phyloP scores from a whole-genome alignment of 192 early-diverging fungal species.

The Backusella westeae region DNA sequence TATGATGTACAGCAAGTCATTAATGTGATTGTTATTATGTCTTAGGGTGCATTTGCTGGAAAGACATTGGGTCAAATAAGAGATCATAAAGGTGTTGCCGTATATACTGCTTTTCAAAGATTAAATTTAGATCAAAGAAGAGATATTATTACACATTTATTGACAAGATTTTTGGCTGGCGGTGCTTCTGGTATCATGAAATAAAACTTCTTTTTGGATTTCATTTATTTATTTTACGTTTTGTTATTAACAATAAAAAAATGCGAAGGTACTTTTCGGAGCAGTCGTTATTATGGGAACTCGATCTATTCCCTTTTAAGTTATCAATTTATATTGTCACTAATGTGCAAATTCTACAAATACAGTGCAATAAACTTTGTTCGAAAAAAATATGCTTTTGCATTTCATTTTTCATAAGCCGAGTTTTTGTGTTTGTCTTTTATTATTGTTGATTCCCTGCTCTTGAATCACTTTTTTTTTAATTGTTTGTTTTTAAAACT shows the following conservation, averaged over 20 bases:
- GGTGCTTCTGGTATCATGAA: constrained; percentile 24
- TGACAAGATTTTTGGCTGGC: constrained; percentile 21
- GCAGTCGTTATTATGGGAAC: neutral
- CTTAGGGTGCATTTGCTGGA: constrained; percentile 58
- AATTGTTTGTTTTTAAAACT: neutral
- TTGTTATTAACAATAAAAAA: neutral
- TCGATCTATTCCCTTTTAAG: neutral
- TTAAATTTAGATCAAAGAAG: constrained; percentile 21
- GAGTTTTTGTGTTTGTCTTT: neutral
- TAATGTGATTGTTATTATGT: neutral
- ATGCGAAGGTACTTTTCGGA: neutral
- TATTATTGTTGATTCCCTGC: neutral
- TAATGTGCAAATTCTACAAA: neutral
- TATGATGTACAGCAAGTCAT: neutral
- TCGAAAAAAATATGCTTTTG: neutral
- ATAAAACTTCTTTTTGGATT: neutral
- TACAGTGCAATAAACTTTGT: neutral
- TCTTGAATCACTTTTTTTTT: neutral
- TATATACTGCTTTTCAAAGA: constrained; percentile 36
- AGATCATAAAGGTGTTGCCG: constrained; percentile 51
- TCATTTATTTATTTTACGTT: neutral
- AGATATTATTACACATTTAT: constrained; percentile 27
- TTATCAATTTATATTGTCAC: neutral
- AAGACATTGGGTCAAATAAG: constrained; percentile 59
- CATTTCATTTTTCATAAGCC: neutral